phyloP scores from a whole-genome alignment of 2,329 filamentous ascomycete species.

The Fusarium stilboides region DNA sequence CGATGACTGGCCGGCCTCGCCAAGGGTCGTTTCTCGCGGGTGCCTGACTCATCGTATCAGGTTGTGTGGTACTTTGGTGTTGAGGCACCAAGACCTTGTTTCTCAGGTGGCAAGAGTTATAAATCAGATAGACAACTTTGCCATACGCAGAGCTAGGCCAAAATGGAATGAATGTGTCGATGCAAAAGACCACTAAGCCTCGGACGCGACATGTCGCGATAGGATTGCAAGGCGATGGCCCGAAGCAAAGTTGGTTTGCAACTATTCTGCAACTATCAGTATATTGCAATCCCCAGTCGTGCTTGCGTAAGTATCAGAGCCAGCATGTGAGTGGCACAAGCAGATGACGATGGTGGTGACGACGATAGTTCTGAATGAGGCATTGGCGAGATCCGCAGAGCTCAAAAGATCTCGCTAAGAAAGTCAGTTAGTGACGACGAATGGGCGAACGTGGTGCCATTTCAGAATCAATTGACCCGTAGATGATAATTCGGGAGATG shows the following conservation, averaged over 20 bases:
- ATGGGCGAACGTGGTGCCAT: neutral
- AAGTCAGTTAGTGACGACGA: neutral
- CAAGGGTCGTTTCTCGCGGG: slow-evolving; percentile 9
- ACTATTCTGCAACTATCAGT: slow-evolving; percentile 11
- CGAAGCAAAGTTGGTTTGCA: slow-evolving; percentile 7
- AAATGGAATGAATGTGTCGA: neutral
- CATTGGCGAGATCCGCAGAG: slow-evolving; percentile 31
- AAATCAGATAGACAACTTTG: slow-evolving; percentile 33
- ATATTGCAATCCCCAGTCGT: slow-evolving; percentile 1
- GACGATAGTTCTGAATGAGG: slow-evolving; percentile 27
- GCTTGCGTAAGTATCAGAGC: slow-evolving; percentile 32
- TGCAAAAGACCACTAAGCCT: slow-evolving; percentile 12
- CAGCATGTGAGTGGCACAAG: slow-evolving; percentile 39
- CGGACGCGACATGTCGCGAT: neutral
- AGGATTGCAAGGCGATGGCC: neutral
- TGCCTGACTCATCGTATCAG: slow-evolving; percentile 40
- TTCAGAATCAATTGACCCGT: slow-evolving; percentile 12
- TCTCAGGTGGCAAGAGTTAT: slow-evolving; percentile 19
- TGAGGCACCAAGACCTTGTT: slow-evolving; percentile 32
- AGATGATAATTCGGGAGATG: neutral
- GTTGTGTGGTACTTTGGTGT: slow-evolving; percentile 17
- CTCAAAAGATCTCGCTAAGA: slow-evolving; percentile 9
- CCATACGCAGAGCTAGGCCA: slow-evolving; percentile 2
- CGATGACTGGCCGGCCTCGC: slow-evolving; percentile 29
- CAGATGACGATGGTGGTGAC: slow-evolving; percentile 42